Percentiles rank a stretch among this genome's conserved stretches.
Evolutionary conservation across 805 yeast species (phyloP).

Genomic region (Myxozyma melibiosi): DNA sequence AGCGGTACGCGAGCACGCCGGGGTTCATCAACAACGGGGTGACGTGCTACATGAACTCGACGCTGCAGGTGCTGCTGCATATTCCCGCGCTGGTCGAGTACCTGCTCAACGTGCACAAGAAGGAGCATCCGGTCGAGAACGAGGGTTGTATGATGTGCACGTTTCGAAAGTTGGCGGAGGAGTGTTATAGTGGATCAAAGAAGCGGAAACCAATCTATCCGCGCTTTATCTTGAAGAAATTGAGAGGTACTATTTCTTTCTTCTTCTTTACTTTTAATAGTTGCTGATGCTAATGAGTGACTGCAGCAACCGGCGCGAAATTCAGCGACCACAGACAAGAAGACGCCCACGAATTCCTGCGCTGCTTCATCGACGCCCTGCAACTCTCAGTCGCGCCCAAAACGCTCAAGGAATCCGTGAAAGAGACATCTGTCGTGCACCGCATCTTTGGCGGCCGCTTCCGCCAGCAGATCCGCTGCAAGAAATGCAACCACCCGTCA

Average conservation of each 20-base stretch:
- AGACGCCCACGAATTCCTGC: slow-evolving; percentile 92
- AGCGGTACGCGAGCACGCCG: slow-evolving; percentile 23
- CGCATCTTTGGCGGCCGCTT: slow-evolving; percentile 93
- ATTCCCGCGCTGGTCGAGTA: slow-evolving; percentile 90
- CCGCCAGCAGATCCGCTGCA: slow-evolving; percentile 82
- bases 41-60: slow-evolving; percentile 95
- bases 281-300: not conserved
- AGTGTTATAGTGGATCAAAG: slow-evolving; percentile 18
- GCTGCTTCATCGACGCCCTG: slow-evolving; percentile 34
- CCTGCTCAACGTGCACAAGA: slow-evolving; percentile 62
- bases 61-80: slow-evolving; percentile 87
- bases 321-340: slow-evolving; percentile 57
- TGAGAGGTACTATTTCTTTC: slow-evolving; percentile 55
- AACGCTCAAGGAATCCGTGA: slow-evolving; percentile 27
- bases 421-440: slow-evolving; percentile 68
- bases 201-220: slow-evolving; percentile 50
- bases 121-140: slow-evolving; percentile 46
- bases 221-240: slow-evolving; percentile 68
- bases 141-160: slow-evolving; percentile 33
- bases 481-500: slow-evolving; percentile 76
- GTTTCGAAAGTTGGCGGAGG: slow-evolving; percentile 29
- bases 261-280: slow-evolving; percentile 56
- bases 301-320: slow-evolving; percentile 19
- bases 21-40: slow-evolving; percentile 92
- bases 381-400: slow-evolving; percentile 34